Evolutionary conservation across 2,329 filamentous ascomycete genomes (phyloP).

Genomic region (Triangularia setosa): DNA sequence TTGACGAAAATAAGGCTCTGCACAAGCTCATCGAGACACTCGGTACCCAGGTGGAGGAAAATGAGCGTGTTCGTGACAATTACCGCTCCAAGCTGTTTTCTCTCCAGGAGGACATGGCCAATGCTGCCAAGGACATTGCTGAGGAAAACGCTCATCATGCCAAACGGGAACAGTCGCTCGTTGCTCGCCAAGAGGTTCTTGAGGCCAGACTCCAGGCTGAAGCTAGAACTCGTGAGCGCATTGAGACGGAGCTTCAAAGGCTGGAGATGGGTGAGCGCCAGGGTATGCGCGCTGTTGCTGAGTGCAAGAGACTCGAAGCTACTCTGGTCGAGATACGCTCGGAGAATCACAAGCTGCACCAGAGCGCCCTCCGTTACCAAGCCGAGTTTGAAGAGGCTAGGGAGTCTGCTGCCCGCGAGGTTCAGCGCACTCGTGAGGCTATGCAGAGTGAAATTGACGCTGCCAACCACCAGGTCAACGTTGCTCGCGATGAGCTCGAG

Average conservation of each 20-base stretch:
- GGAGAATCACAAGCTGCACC: constrained; percentile 70
- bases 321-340: constrained; percentile 54
- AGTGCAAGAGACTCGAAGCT: constrained; percentile 57
- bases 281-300: constrained; percentile 59
- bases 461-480: constrained; percentile 81
- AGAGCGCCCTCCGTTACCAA: constrained; percentile 65
- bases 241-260: constrained; percentile 63
- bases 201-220: constrained; percentile 74
- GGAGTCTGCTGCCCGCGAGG: constrained; percentile 73
- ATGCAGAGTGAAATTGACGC: constrained; percentile 79
- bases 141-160: constrained; percentile 77
- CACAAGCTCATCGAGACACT: constrained; percentile 70
- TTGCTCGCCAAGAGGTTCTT: constrained; percentile 75
- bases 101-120: constrained; percentile 82
- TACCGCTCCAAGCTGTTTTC: constrained; percentile 82
- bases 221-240: constrained; percentile 62
- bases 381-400: constrained; percentile 81
- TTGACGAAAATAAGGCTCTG: constrained; percentile 67
- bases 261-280: constrained; percentile 61
- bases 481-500: constrained; percentile 76
- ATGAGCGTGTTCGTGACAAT: constrained; percentile 74
- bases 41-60: constrained; percentile 77
- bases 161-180: constrained; percentile 72
- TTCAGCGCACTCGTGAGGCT: constrained; percentile 72
- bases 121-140: constrained; percentile 72